Base-by-base conservation (phyloP, 208 protist genomes). In the Acanthamoeba lenticulata region DNA sequence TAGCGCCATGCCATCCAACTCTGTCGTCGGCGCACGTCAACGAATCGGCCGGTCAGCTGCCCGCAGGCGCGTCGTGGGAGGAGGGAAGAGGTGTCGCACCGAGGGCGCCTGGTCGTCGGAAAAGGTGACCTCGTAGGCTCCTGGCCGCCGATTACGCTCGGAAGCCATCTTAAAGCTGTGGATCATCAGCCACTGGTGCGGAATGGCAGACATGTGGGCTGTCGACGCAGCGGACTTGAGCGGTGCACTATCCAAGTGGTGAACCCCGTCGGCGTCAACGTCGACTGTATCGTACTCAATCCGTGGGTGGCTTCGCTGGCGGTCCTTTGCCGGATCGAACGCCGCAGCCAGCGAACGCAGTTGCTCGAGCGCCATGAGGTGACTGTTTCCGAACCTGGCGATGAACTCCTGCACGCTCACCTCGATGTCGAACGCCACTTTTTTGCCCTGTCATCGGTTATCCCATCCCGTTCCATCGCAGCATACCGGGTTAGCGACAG, bases 1-100 rank as follows among this genome's bases (percentile, higher is more conserved):
- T 90, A 90, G 17, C 83, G 47, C 83, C 83, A 90, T n/a, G 83
- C 83, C 83, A 90, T 90, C 83, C 83, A 90, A 17, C 47, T 32
- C 83, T 90, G 83, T 52, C 45, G 15, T 52, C 45, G 15, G 15
- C 15, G 45, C 45, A 52, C n/a, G 47, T 55, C 47, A 55, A 19
- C 13, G 47, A 55, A 55, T 19, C 47, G 13, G 47, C 47, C 17
- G 17, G 47, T 55, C 47, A 79, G 24, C 9, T 40, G 69, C 36
- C 36, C 17, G 24, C n/a, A 29, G 11, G n/a, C 13, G 13, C 45
- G 36, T 47, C 45, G 13, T 13, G 45, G 6, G 9, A 1, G 45
- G 27, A 45, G 74, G 42, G 24, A 60, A 27, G 52, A 9, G 40
- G 19, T 34, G 24, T 34, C n/a, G n/a, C n/a, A 90, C 83, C 83